A percentile compares a stretch with the other conserved stretches of the same genome.
These are phyloP conservation scores for Drosera spatulata DNA, from an alignment of 179 eudicot genomes.

Conservation along the genomic window DNA sequence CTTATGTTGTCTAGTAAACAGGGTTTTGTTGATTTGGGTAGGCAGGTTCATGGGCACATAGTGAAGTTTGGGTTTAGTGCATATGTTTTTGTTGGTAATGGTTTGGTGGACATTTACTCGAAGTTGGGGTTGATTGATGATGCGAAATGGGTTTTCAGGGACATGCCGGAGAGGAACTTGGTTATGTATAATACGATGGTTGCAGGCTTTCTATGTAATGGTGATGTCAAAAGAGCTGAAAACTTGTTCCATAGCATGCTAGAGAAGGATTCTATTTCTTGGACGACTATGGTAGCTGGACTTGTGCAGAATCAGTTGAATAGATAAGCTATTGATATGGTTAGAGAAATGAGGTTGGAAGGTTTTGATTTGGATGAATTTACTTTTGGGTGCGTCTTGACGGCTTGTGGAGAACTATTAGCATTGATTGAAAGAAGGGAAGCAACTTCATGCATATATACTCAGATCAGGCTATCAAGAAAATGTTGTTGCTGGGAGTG, in stretches of 20 bases:
- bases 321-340: constrained; percentile 45
- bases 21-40: constrained; percentile 47
- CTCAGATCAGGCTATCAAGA: constrained; percentile 35
- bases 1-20: constrained; percentile 38
- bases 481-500: constrained; percentile 77
- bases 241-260: constrained; percentile 46
- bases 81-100: constrained; percentile 75
- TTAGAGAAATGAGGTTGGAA: constrained; percentile 54
- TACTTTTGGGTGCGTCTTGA: constrained; percentile 80
- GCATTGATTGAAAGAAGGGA: constrained; percentile 59
- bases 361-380: constrained; percentile 30
- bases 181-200: constrained; percentile 82
- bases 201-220: constrained; percentile 57
- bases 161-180: constrained; percentile 65
- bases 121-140: constrained; percentile 45
- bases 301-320: constrained; percentile 50
- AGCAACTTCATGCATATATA: constrained; percentile 65
- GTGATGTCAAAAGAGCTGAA: constrained; percentile 54
- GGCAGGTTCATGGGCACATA: constrained; percentile 78
- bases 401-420: constrained; percentile 68
- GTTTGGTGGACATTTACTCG: constrained; percentile 82
- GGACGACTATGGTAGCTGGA: constrained; percentile 91
- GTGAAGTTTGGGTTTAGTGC: constrained; percentile 60
- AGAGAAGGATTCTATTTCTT: constrained; percentile 71
- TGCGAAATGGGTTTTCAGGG: constrained; percentile 54